Base-by-base conservation (phyloP, 2,329 filamentous ascomycete genomes). In the Corynespora cassiicola region DNA sequence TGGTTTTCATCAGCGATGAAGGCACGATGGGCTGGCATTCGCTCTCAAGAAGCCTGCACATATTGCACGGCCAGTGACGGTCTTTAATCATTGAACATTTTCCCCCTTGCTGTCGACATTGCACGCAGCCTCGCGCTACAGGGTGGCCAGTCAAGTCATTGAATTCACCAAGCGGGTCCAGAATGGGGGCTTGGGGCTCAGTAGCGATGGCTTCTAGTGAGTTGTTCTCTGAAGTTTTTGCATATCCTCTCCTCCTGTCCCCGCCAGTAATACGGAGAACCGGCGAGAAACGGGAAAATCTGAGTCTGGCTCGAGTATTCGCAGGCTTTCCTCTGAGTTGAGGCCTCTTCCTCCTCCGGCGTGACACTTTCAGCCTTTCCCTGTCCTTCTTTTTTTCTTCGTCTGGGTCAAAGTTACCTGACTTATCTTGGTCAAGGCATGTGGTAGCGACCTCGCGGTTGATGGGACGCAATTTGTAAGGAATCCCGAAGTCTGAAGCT, bases 381-480 rank as follows among this genome's bases (percentile, higher is more conserved):
- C 46, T 48, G 12, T 30, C 36, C 19, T 52, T 54, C 21, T 20
- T 24, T 48, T 40, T 7, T 34, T 61, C 56, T 9, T 47, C 36
- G 1, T 44, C 24, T 0, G 57, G 70, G 31, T 64, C 55, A 27
- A 70, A 74, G 27, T 69, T 59, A 2, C 65, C 67, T 5, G 63
- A 67, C 7, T 58, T 36, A 19, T 74, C 69, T 1, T 52, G 51
- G 24, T 73, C 71, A 8, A 70, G 27, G 43, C 65, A 67, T 1
- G 61, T 62, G 14, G 41, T 43, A 1, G 40, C 14, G 9, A 48
- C 43, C 6, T 52, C 46, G 4, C 56, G 39, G 15, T 61, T 39
- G 10, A 58, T 54, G 17, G n/a, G n/a, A n/a, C n/a, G n/a, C n/a
- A n/a, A n/a, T n/a, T n/a, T n/a, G n/a, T n/a, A n/a, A n/a, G n/a